Evolutionary conservation across 495 filamentous ascomycete species (phyloP), one percentile per base, ranked within the genome.

Genomic region (Evernia prunastri): DNA sequence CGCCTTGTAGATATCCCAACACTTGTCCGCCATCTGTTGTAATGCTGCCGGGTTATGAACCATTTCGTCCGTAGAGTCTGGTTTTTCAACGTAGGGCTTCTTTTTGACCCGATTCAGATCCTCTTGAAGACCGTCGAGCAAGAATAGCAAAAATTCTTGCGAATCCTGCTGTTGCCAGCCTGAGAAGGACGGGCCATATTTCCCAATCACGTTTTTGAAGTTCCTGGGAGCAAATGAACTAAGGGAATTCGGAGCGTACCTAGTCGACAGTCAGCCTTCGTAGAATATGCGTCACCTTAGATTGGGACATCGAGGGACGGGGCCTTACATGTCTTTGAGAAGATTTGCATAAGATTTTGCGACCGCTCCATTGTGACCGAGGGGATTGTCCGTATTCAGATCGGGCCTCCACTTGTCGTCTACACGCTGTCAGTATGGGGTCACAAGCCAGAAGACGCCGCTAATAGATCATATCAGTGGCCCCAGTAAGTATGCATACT

Each of bases 11-110:
- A 96, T 96, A 45, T 90, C 84, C 86, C 94, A 94, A 61, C 89
- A 92, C 67, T 87, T 85, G 35, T 89, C 83, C 3, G 92, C 94
- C 76, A 98, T 91, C 63, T 89, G 82, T 40, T 83, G 80, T 68
- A 98, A 87, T 0, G 87, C 86, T 40, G 83, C 80, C 2, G 84
- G 87, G 68, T 97, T 83, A 67, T 88, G 82, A 27, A 97, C 89
- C 86, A 96, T 97, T 61, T 95, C 91, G 69, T 97, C 94, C 0
- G 94, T 96, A 0, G 94, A 97, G 70, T 98, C 94, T 1, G 95
- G 94, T 70, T 97, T 96, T 77, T 96, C 91, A 42, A 94, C 95
- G 71, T 97, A 96, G 1, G 94, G 94, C 77, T 98, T 98, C 76
- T 96, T 94, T 72, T 87, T 82, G 60, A 98, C 88, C 11, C 94